Percentiles rank a stretch among this genome's conserved stretches.
Conservation (phyloP, 139 green algal genomes). For the Chlamydomonas sp. region DNA sequence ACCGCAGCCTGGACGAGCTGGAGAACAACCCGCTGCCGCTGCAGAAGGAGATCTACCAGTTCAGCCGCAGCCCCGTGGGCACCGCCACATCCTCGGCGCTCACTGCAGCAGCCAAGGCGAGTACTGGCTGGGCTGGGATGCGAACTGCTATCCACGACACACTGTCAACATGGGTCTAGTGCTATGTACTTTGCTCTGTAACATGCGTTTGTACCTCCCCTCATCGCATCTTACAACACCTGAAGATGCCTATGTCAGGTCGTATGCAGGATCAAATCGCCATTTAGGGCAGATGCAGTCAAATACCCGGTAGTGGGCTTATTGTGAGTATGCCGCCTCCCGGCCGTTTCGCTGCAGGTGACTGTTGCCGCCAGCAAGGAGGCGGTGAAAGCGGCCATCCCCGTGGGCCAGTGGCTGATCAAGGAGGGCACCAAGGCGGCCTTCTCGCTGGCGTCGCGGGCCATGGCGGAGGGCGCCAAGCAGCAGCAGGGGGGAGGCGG, state of each 20-base stretch:
- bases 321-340: background rate
- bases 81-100: slow-evolving; percentile 11
- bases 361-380: slow-evolving; percentile 30
- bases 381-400: slow-evolving; percentile 28
- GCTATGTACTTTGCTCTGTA: no score
- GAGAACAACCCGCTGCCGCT: slow-evolving; percentile 33
- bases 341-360: background rate
- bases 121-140: background rate
- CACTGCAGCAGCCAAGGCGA: slow-evolving; percentile 5
- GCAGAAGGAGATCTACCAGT: slow-evolving; percentile 35
- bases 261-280: no score
- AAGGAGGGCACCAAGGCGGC: slow-evolving; percentile 27
- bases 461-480: slow-evolving; percentile 6
- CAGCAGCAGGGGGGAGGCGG: slow-evolving; percentile 4
- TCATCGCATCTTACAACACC: no score
- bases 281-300: no score
- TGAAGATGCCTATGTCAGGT: no score
- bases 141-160: no score
- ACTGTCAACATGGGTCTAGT: no score
- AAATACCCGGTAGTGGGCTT: no score
- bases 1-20: slow-evolving; percentile 45
- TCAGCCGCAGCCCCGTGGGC: slow-evolving; percentile 23
- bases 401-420: slow-evolving; percentile 27
- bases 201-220: no score
- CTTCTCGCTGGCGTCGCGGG: background rate